A percentile compares a stretch with the other conserved stretches of the same genome.
Evolutionary conservation across 2,329 filamentous ascomycete species (phyloP).

Genomic region (Monosporascus sp.): DNA sequence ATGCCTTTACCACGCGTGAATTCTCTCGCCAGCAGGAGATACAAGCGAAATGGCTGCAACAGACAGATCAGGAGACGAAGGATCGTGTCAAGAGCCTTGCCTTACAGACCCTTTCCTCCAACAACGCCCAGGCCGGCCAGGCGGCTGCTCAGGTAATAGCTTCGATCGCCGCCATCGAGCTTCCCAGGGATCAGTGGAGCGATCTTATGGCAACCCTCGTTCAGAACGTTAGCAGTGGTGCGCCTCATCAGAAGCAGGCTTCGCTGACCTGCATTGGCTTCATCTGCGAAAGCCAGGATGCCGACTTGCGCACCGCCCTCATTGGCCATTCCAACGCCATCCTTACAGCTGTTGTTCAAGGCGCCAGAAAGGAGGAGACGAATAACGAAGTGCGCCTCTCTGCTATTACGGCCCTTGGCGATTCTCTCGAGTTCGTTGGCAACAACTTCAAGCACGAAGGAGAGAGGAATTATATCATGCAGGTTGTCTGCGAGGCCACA

Average conservation of each 20-base stretch:
- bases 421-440: constrained; percentile 94
- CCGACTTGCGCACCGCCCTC: constrained; percentile 75
- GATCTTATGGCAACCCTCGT: constrained; percentile 87
- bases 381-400: constrained; percentile 87
- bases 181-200: constrained; percentile 88
- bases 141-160: constrained; percentile 93
- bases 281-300: constrained; percentile 93
- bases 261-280: constrained; percentile 96
- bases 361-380: constrained; percentile 90
- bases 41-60: constrained; percentile 87
- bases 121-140: constrained; percentile 75
- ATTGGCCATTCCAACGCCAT: constrained; percentile 93
- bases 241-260: constrained; percentile 85
- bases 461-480: constrained; percentile 99
- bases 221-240: constrained; percentile 84
- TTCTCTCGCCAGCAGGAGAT: constrained; percentile 80
- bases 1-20: constrained; percentile 94
- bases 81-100: constrained; percentile 81
- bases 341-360: constrained; percentile 94
- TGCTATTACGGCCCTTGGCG: constrained; percentile 88
- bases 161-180: constrained; percentile 88
- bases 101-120: constrained; percentile 78
- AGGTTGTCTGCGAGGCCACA: constrained; percentile 97
- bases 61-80: constrained; percentile 78
- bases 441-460: constrained; percentile 99